Base-by-base conservation (phyloP, 108 stramenopile species). In the Cyclostephanos tholiformis region DNA sequence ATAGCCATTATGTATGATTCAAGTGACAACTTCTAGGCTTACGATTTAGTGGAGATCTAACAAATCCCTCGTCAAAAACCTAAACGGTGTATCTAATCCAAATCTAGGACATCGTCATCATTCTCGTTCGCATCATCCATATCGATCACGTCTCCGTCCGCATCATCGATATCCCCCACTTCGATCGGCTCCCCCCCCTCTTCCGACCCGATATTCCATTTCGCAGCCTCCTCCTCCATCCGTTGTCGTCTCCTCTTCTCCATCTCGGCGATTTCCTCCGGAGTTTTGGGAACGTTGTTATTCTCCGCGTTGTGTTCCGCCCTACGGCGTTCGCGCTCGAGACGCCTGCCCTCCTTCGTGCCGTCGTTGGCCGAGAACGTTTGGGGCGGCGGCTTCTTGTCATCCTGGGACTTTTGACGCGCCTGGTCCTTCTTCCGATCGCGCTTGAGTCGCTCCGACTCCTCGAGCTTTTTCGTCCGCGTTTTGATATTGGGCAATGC, bases 201-300 rank as follows among this genome's bases (percentile, higher is more conserved):
- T 25, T 81, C 87, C 9, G 79, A 76, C 30, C 65, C 89, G 80
- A 94, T 86, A 61, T 94, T 94, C 93, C 93, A 94, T 69, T 90
- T 91, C 5, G 73, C 74, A 5, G 91, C 85, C 66, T 91, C 91
- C 55, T 91, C 91, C 63, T 94, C 88, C 93, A 91, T 94, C 30
- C 91, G 71, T 44, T 83, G 57, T 64, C 93, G 85, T 30, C 92
- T 86, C 72, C 61, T 72, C 43, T 85, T 87, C 74, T 94, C 93
- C 77, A 91, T 90, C 77, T 94, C 93, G 22, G 86, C 87, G 35
- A 90, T 86, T 71, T 94, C 93, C 67, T 94, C 93, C 20, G 93
- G 93, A 32, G 93, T 91, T 77, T 91, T 91, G 44, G 83, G 85
- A 55, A 78, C 69, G 30, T 81, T 80, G 69, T 91, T 84, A 60